Conservation (phyloP, 129 eudicot genomes). For the Mikania micrantha region DNA sequence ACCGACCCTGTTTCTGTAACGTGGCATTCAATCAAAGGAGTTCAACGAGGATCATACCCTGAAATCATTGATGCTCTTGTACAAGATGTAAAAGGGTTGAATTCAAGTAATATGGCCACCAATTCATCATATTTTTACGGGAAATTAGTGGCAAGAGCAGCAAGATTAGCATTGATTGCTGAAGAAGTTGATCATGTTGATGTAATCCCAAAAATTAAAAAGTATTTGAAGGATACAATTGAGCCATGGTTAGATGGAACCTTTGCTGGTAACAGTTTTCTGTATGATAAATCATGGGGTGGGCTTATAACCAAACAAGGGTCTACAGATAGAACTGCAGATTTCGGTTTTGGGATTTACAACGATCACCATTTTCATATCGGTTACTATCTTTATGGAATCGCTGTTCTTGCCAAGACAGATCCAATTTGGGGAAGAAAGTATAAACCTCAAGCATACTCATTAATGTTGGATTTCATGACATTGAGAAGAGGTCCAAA, state of each 20-base stretch:
- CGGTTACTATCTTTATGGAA: constrained; percentile 68
- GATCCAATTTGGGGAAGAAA: constrained; percentile 78
- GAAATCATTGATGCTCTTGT: constrained; percentile 50
- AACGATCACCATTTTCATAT: constrained; percentile 81
- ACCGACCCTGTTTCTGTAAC: constrained; percentile 65
- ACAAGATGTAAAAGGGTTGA: constrained; percentile 53
- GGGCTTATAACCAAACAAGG: constrained; percentile 74
- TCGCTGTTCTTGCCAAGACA: constrained; percentile 78
- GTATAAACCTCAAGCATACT: constrained; percentile 69
- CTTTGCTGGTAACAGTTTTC: constrained; percentile 57
- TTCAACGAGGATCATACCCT: constrained; percentile 30
- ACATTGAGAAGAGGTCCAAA: constrained; percentile 38
- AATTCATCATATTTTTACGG: constrained; percentile 75
- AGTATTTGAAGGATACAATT: constrained; percentile 61
- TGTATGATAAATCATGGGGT: constrained; percentile 78
- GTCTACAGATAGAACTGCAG: constrained; percentile 46
- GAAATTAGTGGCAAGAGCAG: constrained; percentile 77
- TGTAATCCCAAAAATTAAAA: constrained; percentile 53
- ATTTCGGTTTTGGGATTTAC: constrained; percentile 80
- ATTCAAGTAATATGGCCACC: constrained; percentile 43
- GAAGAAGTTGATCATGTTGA: constrained; percentile 52
- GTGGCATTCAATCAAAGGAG: constrained; percentile 74
- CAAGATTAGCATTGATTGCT: constrained; percentile 77
- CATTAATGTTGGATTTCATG: constrained; percentile 77
- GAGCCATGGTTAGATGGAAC: constrained; percentile 86